Evolutionary conservation across 1,139 yeast genomes (phyloP).

Genomic region (Taphrina deformans): DNA sequence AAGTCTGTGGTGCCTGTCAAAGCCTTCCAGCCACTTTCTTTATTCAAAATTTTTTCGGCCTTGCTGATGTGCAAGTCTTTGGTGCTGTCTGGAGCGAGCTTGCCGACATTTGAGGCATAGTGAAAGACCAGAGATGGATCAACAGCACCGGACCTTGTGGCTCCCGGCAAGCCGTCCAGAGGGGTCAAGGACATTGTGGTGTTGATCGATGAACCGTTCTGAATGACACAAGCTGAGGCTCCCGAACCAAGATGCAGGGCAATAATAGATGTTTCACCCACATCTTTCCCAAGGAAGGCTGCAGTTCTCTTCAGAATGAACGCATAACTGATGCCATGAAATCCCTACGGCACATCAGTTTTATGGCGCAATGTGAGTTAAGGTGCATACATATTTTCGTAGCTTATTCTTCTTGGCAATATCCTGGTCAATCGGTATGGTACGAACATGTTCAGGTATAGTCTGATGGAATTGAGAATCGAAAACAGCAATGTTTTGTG

Average conservation of each 20-base stretch:
- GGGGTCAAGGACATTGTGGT: constrained; percentile 41
- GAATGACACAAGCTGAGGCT: constrained; percentile 40
- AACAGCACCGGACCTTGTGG: constrained; percentile 39
- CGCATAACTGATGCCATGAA: constrained; percentile 39
- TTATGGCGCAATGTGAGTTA: neutral
- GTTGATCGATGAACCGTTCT: constrained; percentile 37
- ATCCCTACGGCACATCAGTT: constrained; percentile 24
- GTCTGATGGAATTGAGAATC: constrained; percentile 39
- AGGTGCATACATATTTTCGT: constrained; percentile 35
- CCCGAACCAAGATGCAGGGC: constrained; percentile 40
- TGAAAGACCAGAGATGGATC: constrained; percentile 40
- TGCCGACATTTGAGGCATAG: constrained; percentile 38
- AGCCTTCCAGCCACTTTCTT: constrained; percentile 39
- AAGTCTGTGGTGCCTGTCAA: constrained; percentile 40
- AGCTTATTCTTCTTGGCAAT: constrained; percentile 37
- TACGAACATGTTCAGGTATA: constrained; percentile 37
- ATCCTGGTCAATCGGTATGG: constrained; percentile 38
- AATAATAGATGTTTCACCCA: constrained; percentile 34
- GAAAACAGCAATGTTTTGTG: constrained; percentile 38
- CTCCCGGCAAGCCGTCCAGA: constrained; percentile 40
- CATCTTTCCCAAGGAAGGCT: constrained; percentile 18
- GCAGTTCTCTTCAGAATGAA: constrained; percentile 36
- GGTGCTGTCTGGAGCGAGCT: constrained; percentile 38
- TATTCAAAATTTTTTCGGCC: constrained; percentile 39
- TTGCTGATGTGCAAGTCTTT: constrained; percentile 37